Evolutionary conservation across 129 eudicot species (phyloP).

Genomic region (Pulicaria dysenterica): DNA sequence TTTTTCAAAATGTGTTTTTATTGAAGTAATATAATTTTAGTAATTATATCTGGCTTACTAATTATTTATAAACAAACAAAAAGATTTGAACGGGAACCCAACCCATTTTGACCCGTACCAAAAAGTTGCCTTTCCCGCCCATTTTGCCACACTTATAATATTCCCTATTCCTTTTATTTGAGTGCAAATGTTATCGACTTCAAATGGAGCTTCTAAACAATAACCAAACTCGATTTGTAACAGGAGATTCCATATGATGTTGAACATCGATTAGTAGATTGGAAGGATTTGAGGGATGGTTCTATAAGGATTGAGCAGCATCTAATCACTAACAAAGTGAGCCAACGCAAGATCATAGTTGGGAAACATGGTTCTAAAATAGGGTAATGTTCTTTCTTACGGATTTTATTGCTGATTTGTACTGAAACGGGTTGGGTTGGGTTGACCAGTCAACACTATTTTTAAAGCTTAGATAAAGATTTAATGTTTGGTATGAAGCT

Average conservation of each 20-base stretch:
- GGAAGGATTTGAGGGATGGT: slow-evolving; percentile 89
- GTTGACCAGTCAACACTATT: too few relatives aligned
- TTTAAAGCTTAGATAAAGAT: too few relatives aligned
- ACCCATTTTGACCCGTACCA: not conserved
- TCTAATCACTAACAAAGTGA: slow-evolving; percentile 72
- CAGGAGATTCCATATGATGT: slow-evolving; percentile 91
- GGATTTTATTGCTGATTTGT: slow-evolving; percentile 6
- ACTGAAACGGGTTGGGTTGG: not conserved
- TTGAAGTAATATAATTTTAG: not conserved
- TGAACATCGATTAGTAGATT: slow-evolving; percentile 81
- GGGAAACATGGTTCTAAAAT: slow-evolving; percentile 92
- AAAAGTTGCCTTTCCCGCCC: not conserved
- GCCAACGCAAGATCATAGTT: slow-evolving; percentile 80
- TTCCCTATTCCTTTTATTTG: not conserved
- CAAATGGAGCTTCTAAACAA: not conserved
- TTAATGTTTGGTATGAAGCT: too few relatives aligned
- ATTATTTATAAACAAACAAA: not conserved
- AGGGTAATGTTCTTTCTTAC: slow-evolving; percentile 51
- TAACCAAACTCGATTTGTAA: slow-evolving; percentile 13
- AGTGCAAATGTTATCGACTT: not conserved
- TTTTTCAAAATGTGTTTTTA: too few relatives aligned
- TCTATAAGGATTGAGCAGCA: slow-evolving; percentile 94
- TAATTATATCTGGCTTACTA: slow-evolving; percentile 1
- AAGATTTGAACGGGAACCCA: not conserved
- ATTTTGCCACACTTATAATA: not conserved